Conservation (phyloP, 176 grass and related monocot genomes). For the Hyparrhenia diplandra region DNA sequence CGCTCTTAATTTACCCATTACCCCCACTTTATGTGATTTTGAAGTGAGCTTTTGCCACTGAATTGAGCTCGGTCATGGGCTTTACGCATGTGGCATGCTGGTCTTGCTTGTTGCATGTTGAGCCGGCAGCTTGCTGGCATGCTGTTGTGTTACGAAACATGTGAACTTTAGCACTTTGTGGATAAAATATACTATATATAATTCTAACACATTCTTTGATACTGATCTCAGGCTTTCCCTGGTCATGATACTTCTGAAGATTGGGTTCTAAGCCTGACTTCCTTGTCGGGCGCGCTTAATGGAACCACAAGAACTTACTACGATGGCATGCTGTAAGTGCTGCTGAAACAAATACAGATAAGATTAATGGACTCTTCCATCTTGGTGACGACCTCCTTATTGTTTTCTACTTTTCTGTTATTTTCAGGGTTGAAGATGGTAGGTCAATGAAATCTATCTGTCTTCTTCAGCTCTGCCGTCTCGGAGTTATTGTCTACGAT, state of each 20-base stretch:
- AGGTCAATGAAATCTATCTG: constrained; percentile 74
- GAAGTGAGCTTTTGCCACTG: not conserved
- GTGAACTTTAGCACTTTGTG: not conserved
- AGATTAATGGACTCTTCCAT: not conserved
- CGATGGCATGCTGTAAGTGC: constrained; percentile 91
- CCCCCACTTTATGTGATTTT: not conserved
- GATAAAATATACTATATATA: constrained; percentile 17
- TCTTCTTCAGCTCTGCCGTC: constrained; percentile 83
- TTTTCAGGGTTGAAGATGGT: constrained; percentile 76
- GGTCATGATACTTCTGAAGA: constrained; percentile 88
- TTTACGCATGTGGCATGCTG: constrained; percentile 14
- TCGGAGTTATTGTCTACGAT: constrained; percentile 90
- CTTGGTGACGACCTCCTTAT: not conserved
- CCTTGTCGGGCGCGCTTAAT: constrained; percentile 89
- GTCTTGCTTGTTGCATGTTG: constrained; percentile 30
- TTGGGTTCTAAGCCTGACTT: constrained; percentile 92
- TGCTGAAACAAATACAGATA: not conserved
- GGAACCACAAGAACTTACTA: constrained; percentile 98
- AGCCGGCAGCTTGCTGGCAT: constrained; percentile 17
- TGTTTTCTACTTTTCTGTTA: constrained; percentile 14
- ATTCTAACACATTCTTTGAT: constrained; percentile 23
- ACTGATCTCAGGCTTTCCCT: constrained; percentile 61
- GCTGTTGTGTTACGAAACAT: not conserved
- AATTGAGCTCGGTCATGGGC: not conserved
- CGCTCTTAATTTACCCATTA: not conserved